Evolutionary conservation across 306 rosid genomes (phyloP).

Genomic region (Prunus mume): DNA sequence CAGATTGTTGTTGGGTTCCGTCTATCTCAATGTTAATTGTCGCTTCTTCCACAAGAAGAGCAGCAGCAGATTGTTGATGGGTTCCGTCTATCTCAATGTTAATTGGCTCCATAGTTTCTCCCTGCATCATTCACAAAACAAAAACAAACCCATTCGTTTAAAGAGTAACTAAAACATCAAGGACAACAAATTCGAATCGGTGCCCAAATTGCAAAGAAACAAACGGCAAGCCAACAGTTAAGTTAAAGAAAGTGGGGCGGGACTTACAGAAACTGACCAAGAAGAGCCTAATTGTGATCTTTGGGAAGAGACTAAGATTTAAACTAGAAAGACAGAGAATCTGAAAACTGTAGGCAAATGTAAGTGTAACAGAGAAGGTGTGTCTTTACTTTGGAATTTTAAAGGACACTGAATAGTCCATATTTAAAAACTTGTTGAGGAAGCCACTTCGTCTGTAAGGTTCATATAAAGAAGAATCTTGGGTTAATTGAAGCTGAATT

Average conservation of each 20-base stretch:
- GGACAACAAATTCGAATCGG: neutral
- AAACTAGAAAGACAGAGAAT: neutral
- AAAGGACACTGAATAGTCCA: neutral
- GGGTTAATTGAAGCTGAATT: no score
- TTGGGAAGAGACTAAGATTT: neutral
- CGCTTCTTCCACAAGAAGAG: slow-evolving; percentile 39
- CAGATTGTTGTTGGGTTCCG: neutral
- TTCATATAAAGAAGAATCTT: neutral
- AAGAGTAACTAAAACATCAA: neutral
- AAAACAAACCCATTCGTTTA: neutral
- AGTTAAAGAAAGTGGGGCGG: no score
- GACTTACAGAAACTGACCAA: no score
- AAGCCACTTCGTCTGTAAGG: neutral
- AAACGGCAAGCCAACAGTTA: neutral
- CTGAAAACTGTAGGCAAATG: neutral
- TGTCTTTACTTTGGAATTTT: neutral
- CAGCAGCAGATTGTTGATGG: neutral
- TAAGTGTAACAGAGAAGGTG: no score
- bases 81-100: neutral
- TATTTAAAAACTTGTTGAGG: neutral
- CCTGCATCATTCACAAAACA: neutral
- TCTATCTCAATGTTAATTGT: neutral
- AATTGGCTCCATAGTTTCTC: neutral
- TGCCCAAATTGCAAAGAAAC: neutral
- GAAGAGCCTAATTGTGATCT: neutral